phyloP scores from a whole-genome alignment of 495 filamentous ascomycete genomes.

The Aspergillus baeticus region DNA sequence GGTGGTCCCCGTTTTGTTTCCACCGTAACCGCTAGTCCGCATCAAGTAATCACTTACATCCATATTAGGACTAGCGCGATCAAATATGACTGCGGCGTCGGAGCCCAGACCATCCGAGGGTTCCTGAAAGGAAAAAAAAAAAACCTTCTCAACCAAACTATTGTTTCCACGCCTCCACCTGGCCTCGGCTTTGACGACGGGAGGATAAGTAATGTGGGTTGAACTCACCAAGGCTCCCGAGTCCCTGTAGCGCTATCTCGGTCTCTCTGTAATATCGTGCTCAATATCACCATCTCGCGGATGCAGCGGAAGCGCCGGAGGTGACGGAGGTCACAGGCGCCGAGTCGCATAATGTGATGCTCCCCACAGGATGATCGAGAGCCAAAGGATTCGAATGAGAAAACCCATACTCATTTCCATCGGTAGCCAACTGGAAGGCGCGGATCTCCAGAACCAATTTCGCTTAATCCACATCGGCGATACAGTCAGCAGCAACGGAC shows the following conservation, averaged over 20 bases:
- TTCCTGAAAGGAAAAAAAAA: slow-evolving; percentile 13
- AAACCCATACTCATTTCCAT: slow-evolving; percentile 1
- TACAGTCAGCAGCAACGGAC: slow-evolving; percentile 19
- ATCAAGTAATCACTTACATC: background rate
- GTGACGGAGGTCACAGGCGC: slow-evolving; percentile 27
- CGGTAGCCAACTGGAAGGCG: slow-evolving; percentile 29
- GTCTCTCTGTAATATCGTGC: background rate
- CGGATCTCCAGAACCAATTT: slow-evolving; percentile 36
- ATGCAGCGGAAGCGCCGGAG: slow-evolving; percentile 30
- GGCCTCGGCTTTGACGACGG: background rate
- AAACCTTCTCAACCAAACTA: slow-evolving; percentile 12
- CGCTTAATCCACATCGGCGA: slow-evolving; percentile 31
- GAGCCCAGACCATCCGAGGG: background rate
- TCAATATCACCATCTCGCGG: slow-evolving; percentile 20
- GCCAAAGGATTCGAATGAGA: background rate
- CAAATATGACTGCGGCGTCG: background rate
- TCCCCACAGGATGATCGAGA: slow-evolving; percentile 13
- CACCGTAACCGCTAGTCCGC: slow-evolving; percentile 18
- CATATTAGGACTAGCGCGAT: background rate
- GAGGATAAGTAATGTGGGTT: background rate
- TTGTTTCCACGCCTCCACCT: background rate
- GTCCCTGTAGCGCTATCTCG: background rate
- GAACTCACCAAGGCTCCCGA: background rate
- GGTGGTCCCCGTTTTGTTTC: slow-evolving; percentile 17
- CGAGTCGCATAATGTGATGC: slow-evolving; percentile 21